Base-by-base conservation (phyloP, 176 grass and related monocot genomes). In the Areca catechu region DNA sequence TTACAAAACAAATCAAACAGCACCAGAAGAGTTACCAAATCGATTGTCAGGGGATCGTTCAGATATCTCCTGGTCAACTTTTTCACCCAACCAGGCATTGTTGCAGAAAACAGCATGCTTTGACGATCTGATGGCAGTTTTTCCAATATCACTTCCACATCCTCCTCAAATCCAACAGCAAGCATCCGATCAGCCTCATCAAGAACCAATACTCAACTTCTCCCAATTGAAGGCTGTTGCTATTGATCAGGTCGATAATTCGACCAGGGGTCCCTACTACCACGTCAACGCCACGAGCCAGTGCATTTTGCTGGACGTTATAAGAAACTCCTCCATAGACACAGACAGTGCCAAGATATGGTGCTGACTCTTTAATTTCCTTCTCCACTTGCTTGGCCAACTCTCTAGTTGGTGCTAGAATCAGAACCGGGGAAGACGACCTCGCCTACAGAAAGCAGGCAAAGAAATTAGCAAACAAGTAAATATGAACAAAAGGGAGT, bases 141-240 rank as follows among this genome's bases (percentile, higher is more conserved):
- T 54, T 98, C 58, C 51, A 98, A 85, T 85, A 98, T 98, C 61
- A 80, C 83, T 77, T 98, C 93, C n/a, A 98, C 93, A 63, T 98
- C 93, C 70, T 98, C 93, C 20, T 98, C 93, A 83, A 98, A 98
- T 37, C 93, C 93, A 49, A 98, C 88, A 63, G 93, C 93, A 66
- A 98, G 84, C 93, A 98, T 98, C 77, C 81, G 93, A 78, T 98
- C 93, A 60, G 93, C 93, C 56, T 98, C 93, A 29, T 98, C 93
- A 69, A 98, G 88, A 59, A 98, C 88, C 71, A 98, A 72, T 82
- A 98, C 53, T 56, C 70, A 71, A 98, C 78, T 71, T 98, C 88
- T 73, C 85, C 93, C 73, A 98, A 63, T 54, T 73, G 70, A 74
- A 98, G 84, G 70, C 67, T 85, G 20, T 72, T 58, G 0, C 78